These are phyloP conservation scores for Boletales sp. DNA, from an alignment of 768 basidiomycete species.

Conservation along the genomic window DNA sequence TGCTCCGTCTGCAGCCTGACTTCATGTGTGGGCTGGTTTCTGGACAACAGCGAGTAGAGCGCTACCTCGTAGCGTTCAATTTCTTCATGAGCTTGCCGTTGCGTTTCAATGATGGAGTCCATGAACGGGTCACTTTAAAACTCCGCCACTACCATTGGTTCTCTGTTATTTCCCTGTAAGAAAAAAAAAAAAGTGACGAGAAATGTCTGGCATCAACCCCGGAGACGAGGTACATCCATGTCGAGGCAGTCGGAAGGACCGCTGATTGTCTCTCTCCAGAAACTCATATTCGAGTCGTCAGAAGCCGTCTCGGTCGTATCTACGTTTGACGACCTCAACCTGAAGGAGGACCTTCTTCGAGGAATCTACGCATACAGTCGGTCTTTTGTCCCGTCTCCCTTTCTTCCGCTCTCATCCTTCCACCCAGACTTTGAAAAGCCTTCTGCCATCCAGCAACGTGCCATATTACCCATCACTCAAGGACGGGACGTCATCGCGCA, in stretches of 20 bases:
- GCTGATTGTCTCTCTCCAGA: constrained; percentile 38
- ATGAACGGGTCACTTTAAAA: constrained; percentile 52
- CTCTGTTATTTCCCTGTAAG: constrained; percentile 29
- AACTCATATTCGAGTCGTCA: constrained; percentile 94
- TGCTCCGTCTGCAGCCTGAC: constrained; percentile 73
- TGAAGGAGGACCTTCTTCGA: constrained; percentile 93
- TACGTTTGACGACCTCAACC: constrained; percentile 83
- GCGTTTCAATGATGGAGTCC: constrained; percentile 94
- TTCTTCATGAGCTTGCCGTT: constrained; percentile 94
- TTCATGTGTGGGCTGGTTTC: constrained; percentile 61
- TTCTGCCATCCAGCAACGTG: constrained; percentile 97
- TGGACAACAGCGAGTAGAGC: constrained; percentile 77
- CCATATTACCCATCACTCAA: constrained; percentile 93
- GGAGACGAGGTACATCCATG: constrained; percentile 71
- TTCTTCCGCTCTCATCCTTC: constrained; percentile 2
- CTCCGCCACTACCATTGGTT: constrained; percentile 40
- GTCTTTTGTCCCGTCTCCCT: constrained; percentile 21
- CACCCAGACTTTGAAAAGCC: constrained; percentile 89
- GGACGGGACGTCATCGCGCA: constrained; percentile 98
- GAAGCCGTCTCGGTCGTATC: constrained; percentile 88
- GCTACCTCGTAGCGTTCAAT: constrained; percentile 89
- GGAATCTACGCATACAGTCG: constrained; percentile 98
- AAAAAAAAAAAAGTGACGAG: constrained; percentile 36
- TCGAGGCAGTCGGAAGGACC: constrained; percentile 8
- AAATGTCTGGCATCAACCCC: constrained; percentile 79